Conservation (phyloP, 495 filamentous ascomycete genomes). For the Penicillium ucsense region DNA sequence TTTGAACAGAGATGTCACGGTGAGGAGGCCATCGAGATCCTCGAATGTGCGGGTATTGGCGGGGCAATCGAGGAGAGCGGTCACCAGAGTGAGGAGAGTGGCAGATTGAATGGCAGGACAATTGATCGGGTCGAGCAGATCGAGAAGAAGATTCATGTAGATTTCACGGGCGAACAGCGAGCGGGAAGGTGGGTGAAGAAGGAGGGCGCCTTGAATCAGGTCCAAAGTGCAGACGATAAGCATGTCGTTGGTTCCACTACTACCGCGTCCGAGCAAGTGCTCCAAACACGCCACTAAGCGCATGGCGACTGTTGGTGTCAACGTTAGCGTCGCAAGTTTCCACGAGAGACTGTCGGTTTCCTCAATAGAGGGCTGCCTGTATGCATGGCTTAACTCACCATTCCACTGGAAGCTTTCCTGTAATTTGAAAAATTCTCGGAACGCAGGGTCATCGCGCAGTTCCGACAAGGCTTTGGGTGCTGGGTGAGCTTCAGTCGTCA, state of each 20-base stretch:
- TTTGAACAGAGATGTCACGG: conserved; percentile 91
- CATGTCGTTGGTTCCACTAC: conserved; percentile 75
- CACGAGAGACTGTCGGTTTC: too few relatives aligned
- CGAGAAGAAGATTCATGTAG: conserved; percentile 93
- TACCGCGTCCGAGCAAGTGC: conserved; percentile 69
- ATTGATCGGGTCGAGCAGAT: conserved; percentile 88
- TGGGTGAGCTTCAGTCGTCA: conserved; percentile 28
- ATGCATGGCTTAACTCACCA: conserved; percentile 29
- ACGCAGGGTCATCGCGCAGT: conserved; percentile 76
- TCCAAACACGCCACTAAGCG: conserved; percentile 82
- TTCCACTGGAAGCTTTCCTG: conserved; percentile 99
- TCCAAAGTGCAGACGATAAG: conserved; percentile 83
- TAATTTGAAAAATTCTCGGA: conserved; percentile 90
- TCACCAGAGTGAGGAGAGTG: conserved; percentile 81
- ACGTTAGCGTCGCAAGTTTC: too few relatives aligned
- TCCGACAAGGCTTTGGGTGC: conserved; percentile 57
- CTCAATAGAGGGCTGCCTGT: too few relatives aligned
- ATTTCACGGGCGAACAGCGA: conserved; percentile 79
- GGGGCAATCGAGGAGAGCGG: conserved; percentile 73
- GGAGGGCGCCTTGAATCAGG: conserved; percentile 78
- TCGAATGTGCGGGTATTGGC: conserved; percentile 87
- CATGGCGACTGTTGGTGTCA: conserved; percentile 51
- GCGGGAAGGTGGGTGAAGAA: conserved; percentile 89
- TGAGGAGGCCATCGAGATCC: conserved; percentile 80
- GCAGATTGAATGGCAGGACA: conserved; percentile 85